Percentiles rank a stretch among this genome's conserved stretches.
These are phyloP conservation scores for Trifolium pratense DNA, from an alignment of 306 rosid genomes.

Conservation along the genomic window DNA sequence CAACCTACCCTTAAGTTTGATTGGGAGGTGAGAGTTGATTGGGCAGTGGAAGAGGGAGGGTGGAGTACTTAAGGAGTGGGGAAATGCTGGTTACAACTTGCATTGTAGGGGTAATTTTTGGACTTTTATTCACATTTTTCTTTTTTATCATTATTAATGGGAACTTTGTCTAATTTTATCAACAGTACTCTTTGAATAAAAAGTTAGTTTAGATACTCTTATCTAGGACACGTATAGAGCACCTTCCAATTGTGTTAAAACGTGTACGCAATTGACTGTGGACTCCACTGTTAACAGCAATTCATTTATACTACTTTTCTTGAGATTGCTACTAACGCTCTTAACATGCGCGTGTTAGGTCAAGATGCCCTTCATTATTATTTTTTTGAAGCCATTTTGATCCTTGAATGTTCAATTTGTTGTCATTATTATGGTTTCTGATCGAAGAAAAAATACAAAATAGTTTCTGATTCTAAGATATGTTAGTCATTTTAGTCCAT, in stretches of 20 bases:
- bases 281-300: slow-evolving; percentile 22
- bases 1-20: neutral
- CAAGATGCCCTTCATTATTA: no score
- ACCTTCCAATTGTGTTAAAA: slow-evolving; percentile 43
- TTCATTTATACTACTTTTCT: neutral
- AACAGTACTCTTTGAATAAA: no score
- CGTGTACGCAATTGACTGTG: slow-evolving; percentile 39
- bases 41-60: slow-evolving; percentile 8
- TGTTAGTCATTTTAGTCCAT: no score
- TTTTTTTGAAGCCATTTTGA: no score
- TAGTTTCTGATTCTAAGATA: no score
- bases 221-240: neutral
- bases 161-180: neutral
- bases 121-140: slow-evolving; percentile 42
- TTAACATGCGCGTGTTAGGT: no score
- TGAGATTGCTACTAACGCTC: slow-evolving; percentile 28
- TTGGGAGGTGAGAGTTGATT: slow-evolving; percentile 30
- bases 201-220: neutral
- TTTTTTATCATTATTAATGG: slow-evolving; percentile 16
- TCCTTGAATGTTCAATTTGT: no score
- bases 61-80: slow-evolving; percentile 72
- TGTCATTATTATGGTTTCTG: no score
- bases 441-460: no score
- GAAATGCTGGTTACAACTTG: slow-evolving; percentile 9
- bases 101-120: slow-evolving; percentile 43